Conservation (phyloP, 169 alveolate genomes). For the Besnoitia besnoiti region DNA sequence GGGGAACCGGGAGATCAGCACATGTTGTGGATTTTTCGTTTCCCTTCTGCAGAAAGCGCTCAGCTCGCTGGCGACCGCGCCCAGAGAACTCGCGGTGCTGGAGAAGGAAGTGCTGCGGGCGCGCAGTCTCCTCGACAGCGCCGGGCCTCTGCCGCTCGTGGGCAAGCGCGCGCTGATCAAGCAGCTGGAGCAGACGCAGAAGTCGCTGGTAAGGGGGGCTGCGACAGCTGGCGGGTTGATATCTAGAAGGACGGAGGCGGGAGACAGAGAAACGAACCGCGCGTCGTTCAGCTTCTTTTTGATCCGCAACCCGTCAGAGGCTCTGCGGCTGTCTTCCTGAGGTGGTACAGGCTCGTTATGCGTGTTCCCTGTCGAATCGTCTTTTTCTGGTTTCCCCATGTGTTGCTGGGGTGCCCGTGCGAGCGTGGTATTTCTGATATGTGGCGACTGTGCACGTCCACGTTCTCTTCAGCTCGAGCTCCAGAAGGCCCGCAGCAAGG, state of each 20-base stretch:
- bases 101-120: slow-evolving; percentile 62
- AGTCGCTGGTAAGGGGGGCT: slow-evolving; percentile 34
- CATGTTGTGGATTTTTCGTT: background rate
- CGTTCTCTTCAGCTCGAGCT: slow-evolving; percentile 64
- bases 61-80: background rate
- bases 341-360: too few relatives aligned
- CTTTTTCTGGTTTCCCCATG: too few relatives aligned
- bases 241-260: background rate
- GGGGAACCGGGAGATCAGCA: too few relatives aligned
- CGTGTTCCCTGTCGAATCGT: too few relatives aligned
- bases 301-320: too few relatives aligned
- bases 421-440: too few relatives aligned
- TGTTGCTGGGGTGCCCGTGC: too few relatives aligned
- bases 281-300: too few relatives aligned
- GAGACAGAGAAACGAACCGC: background rate
- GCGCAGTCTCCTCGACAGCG: slow-evolving; percentile 43
- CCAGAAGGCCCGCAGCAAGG: slow-evolving; percentile 65
- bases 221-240: too few relatives aligned
- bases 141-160: slow-evolving; percentile 49
- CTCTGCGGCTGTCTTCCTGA: too few relatives aligned
- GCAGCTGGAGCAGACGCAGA: slow-evolving; percentile 61
- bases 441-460: too few relatives aligned
- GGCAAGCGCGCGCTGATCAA: slow-evolving; percentile 51
- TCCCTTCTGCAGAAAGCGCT: background rate
- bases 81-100: slow-evolving; percentile 26